A percentile compares a stretch with the other conserved stretches of the same genome.
Conservation (phyloP, 2,329 filamentous ascomycete genomes). For the Phaeomoniella chlamydospora region DNA sequence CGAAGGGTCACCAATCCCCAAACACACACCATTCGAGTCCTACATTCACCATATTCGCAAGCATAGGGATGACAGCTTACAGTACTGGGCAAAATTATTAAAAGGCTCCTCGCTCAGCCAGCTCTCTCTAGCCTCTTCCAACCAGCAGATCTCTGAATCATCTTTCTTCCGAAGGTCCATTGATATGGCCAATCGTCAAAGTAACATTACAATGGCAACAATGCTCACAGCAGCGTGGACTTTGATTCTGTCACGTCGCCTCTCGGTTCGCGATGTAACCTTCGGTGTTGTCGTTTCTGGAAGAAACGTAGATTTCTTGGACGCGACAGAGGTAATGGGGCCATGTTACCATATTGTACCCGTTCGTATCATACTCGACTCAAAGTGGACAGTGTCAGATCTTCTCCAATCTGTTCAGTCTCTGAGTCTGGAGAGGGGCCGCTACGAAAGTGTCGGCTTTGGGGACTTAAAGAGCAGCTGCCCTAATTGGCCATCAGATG, state of each 20-base stretch:
- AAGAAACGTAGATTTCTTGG: conserved; percentile 42
- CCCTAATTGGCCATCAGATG: no score
- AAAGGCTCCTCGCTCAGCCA: conserved; percentile 35
- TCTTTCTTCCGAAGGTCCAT: neutral
- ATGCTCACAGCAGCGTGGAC: conserved; percentile 56
- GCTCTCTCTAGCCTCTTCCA: neutral
- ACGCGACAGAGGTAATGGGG: conserved; percentile 43
- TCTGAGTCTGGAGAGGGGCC: no score
- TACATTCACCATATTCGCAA: conserved; percentile 27
- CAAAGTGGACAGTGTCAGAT: conserved; percentile 35
- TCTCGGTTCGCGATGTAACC: conserved; percentile 39
- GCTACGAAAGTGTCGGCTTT: conserved; percentile 13
- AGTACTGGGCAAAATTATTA: conserved; percentile 49
- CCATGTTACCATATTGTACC: conserved; percentile 56
- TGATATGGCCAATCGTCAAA: conserved; percentile 14
- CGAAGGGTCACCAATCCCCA: conserved; percentile 19
- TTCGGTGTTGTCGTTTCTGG: conserved; percentile 55
- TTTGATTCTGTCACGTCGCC: conserved; percentile 42
- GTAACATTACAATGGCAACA: conserved; percentile 49
- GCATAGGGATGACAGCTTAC: conserved; percentile 31
- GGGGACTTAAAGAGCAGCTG: no score
- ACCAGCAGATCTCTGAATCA: neutral
- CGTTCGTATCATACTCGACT: conserved; percentile 41
- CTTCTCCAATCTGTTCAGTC: no score
- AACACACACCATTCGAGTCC: conserved; percentile 32